Conservation (phyloP, 805 yeast genomes). For the Cyberlindnera maritima region DNA sequence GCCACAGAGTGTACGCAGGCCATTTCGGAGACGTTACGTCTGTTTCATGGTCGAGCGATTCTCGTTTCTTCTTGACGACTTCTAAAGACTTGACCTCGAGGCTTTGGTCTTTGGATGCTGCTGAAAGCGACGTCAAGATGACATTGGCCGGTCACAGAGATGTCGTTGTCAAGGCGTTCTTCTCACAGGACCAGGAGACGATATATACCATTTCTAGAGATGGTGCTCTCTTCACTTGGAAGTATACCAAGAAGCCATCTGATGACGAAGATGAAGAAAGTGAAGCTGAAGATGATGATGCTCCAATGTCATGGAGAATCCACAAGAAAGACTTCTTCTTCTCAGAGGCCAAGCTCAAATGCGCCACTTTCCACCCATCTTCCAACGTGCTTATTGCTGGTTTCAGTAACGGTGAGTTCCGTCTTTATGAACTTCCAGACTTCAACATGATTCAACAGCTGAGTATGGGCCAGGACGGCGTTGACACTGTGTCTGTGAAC, state of each 20-base stretch:
- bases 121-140: conserved; percentile 74
- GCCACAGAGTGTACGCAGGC: conserved; percentile 88
- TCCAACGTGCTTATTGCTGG: conserved; percentile 83
- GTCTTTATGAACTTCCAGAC: conserved; percentile 82
- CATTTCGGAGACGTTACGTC: conserved; percentile 81
- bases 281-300: conserved; percentile 37
- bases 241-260: conserved; percentile 60
- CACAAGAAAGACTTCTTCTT: conserved; percentile 71
- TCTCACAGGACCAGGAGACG: conserved; percentile 81
- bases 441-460: conserved; percentile 80
- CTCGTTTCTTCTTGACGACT: conserved; percentile 80
- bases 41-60: conserved; percentile 86
- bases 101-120: conserved; percentile 71
- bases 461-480: conserved; percentile 87
- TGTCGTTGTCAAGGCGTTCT: conserved; percentile 82
- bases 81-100: conserved; percentile 89
- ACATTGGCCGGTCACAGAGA: conserved; percentile 92
- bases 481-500: conserved; percentile 79
- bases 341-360: conserved; percentile 65
- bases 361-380: conserved; percentile 78
- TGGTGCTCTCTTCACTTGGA: conserved; percentile 94
- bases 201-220: conserved; percentile 92
- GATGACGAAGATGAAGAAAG: conserved; percentile 42
- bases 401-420: conserved; percentile 84
- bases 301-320: conserved; percentile 73